Percentiles rank a stretch among this genome's conserved stretches.
phyloP scores from a whole-genome alignment of 768 basidiomycete genomes.

The Amanita pallidorosea region DNA sequence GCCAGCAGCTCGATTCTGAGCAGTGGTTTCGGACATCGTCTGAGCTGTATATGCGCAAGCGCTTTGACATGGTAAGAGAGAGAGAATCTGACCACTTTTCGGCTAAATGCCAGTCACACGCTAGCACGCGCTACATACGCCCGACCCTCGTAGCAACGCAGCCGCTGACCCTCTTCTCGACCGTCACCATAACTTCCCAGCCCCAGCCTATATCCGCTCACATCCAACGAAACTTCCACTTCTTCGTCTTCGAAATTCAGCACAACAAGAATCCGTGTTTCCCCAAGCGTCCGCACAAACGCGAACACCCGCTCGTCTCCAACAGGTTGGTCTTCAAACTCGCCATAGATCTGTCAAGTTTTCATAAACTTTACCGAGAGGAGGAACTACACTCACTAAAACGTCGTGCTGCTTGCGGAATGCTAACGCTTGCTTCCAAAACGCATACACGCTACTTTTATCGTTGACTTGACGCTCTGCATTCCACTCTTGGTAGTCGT shows the following conservation, averaged over 20 bases:
- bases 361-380: neutral
- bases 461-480: constrained; percentile 36
- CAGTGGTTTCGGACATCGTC: constrained; percentile 67
- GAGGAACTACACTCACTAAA: constrained; percentile 27
- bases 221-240: constrained; percentile 11
- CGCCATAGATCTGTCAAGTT: constrained; percentile 42
- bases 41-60: constrained; percentile 61
- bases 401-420: constrained; percentile 44
- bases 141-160: neutral
- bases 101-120: neutral
- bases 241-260: constrained; percentile 34
- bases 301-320: constrained; percentile 43
- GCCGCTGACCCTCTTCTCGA: neutral
- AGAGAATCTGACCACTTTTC: constrained; percentile 1
- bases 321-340: constrained; percentile 38
- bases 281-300: constrained; percentile 32
- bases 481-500: constrained; percentile 55
- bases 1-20: constrained; percentile 61
- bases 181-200: constrained; percentile 18
- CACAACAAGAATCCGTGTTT: constrained; percentile 27
- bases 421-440: constrained; percentile 47
- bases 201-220: constrained; percentile 10
- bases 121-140: neutral
- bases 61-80: constrained; percentile 41
- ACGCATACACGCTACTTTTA: constrained; percentile 40